phyloP scores from a whole-genome alignment of 768 basidiomycete genomes.

The Mycena maculata region DNA sequence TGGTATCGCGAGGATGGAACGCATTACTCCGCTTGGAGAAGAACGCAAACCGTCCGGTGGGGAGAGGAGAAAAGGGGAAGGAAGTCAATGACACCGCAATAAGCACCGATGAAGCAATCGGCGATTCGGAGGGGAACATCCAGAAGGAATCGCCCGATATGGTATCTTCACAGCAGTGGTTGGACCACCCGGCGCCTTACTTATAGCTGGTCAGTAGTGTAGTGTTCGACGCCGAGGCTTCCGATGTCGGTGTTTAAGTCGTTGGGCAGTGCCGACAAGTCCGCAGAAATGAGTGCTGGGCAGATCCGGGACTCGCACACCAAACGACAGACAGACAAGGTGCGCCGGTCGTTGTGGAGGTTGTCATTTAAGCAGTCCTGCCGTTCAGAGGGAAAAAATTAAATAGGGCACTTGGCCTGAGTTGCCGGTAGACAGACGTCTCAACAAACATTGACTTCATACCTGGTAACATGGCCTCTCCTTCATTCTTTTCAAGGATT shows the following conservation, averaged over 20 bases:
- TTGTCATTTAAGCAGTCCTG: conserved; percentile 9
- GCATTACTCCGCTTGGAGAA: too few species aligned
- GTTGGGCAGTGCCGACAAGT: conserved; percentile 9
- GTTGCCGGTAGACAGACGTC: not conserved
- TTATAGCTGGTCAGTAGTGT: conserved; percentile 12
- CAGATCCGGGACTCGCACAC: not conserved
- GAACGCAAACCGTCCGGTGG: too few species aligned
- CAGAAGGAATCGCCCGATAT: too few species aligned
- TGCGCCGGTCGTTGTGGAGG: not conserved
- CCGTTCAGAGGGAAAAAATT: conserved; percentile 5
- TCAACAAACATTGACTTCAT: too few species aligned
- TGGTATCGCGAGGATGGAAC: too few species aligned
- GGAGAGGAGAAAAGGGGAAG: too few species aligned
- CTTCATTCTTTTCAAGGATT: not conserved
- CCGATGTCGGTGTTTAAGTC: conserved; percentile 17
- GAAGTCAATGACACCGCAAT: too few species aligned
- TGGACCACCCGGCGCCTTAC: too few species aligned
- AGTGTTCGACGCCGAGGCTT: conserved; percentile 12
- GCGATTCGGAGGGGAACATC: too few species aligned
- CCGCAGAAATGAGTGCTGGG: conserved; percentile 6
- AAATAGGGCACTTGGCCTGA: not conserved
- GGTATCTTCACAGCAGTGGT: too few species aligned
- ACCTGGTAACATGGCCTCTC: not conserved
- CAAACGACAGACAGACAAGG: not conserved
- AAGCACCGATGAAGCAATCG: too few species aligned